A percentile compares a stretch with the other conserved stretches of the same genome.
phyloP scores from a whole-genome alignment of 805 yeast genomes.

The Kodamaea kaohsiungensis region DNA sequence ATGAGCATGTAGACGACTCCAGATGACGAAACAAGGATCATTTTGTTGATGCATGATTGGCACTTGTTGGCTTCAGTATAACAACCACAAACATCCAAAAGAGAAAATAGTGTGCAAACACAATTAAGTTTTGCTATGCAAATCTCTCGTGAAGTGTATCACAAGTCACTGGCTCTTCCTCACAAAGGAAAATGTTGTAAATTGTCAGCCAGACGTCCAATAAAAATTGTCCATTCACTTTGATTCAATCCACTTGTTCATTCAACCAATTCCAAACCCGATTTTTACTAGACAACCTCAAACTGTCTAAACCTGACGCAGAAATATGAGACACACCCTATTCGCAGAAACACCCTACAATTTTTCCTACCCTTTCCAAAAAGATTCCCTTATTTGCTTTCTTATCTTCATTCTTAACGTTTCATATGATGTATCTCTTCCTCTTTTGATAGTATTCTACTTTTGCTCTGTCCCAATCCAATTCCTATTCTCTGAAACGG shows the following conservation, averaged over 20 bases:
- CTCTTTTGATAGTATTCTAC: not conserved
- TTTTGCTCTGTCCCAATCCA: not conserved
- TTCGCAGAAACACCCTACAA: not conserved
- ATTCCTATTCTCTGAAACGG: not conserved
- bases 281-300: no score
- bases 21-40: not conserved
- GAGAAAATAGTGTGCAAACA: not conserved
- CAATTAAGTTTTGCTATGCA: not conserved
- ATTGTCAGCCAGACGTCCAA: not conserved
- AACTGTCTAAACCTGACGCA: not conserved
- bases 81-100: not conserved
- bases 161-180: not conserved
- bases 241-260: not conserved
- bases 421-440: not conserved
- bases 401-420: not conserved
- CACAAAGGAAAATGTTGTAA: not conserved
- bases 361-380: not conserved
- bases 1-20: slow-evolving; percentile 1
- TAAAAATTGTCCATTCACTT: not conserved
- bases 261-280: no score
- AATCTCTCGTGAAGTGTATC: not conserved
- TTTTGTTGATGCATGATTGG: not conserved
- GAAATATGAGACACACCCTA: not conserved
- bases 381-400: not conserved
- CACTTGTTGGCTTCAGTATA: not conserved